A percentile compares a stretch with the other conserved stretches of the same genome.
Conservation (phyloP, 108 stramenopile species). For the Nannochloropsis granulata region DNA sequence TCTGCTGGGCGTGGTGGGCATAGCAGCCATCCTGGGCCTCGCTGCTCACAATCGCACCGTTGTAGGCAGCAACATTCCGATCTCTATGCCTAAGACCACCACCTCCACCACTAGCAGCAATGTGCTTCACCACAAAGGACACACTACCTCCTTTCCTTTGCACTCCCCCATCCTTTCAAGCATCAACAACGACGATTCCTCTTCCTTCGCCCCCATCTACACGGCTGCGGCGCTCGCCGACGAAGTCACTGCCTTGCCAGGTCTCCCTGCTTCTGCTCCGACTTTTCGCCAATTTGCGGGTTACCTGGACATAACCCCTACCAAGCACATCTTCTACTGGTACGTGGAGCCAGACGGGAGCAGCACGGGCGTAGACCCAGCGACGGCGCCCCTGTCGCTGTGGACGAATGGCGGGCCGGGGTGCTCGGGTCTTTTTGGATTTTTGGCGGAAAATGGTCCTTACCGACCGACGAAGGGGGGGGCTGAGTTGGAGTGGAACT, state of each 20-base stretch:
- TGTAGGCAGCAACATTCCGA: no score
- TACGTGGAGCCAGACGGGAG: conserved; percentile 5
- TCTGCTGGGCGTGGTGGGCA: neutral
- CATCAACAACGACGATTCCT: neutral
- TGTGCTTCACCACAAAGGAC: neutral
- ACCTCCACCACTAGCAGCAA: neutral
- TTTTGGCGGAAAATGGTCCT: conserved; percentile 39
- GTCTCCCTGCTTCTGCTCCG: neutral
- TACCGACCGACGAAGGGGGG: conserved; percentile 25
- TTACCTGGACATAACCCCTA: neutral
- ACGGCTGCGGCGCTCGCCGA: neutral
- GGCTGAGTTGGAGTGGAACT: conserved; percentile 23
- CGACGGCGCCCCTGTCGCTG: conserved; percentile 4
- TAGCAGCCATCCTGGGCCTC: neutral
- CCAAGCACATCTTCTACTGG: conserved; percentile 13
- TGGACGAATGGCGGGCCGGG: conserved; percentile 45
- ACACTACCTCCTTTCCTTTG: neutral
- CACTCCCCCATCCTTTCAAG: neutral
- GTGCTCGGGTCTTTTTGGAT: conserved; percentile 38
- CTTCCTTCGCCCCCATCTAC: neutral
- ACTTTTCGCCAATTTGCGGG: neutral
- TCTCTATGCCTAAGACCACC: neutral
- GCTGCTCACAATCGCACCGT: neutral
- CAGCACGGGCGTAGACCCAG: neutral
- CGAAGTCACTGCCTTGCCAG: neutral